These are phyloP conservation scores for Crithidia fasciculata DNA, from an alignment of 208 protist genomes.

Conservation along the genomic window DNA sequence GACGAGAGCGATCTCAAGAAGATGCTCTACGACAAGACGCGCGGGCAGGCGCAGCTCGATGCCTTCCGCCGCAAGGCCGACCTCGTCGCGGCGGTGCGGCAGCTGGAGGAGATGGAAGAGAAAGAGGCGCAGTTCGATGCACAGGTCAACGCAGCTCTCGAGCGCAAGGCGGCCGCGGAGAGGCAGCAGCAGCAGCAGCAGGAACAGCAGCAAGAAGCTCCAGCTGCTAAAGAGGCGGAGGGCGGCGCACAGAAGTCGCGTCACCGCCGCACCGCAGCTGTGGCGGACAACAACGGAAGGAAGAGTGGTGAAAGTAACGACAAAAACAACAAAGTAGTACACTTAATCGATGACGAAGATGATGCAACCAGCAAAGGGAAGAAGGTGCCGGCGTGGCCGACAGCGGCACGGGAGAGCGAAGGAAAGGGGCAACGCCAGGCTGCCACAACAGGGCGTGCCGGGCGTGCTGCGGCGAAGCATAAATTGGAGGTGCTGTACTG, in stretches of 20 bases:
- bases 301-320: slow-evolving; percentile 29
- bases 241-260: background rate
- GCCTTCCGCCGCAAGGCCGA: slow-evolving; percentile 34
- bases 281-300: background rate
- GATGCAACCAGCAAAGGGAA: background rate
- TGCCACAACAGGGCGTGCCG: background rate
- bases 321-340: slow-evolving; percentile 22
- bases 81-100: slow-evolving; percentile 43
- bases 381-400: background rate
- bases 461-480: slow-evolving; percentile 20
- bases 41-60: slow-evolving; percentile 24
- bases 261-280: background rate
- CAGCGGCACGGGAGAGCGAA: background rate
- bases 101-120: slow-evolving; percentile 50
- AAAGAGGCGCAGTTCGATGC: slow-evolving; percentile 29
- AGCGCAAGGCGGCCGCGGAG: slow-evolving; percentile 24
- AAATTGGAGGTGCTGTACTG: slow-evolving; percentile 63
- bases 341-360: slow-evolving; percentile 22
- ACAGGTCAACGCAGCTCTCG: slow-evolving; percentile 29
- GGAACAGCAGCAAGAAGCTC: background rate
- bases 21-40: slow-evolving; percentile 60
- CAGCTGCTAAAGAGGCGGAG: background rate
- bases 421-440: background rate
- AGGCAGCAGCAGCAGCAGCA: slow-evolving; percentile 8
- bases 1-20: slow-evolving; percentile 50